Evolutionary conservation across 768 basidiomycete species (phyloP).

Genomic region (Fibroporia radiculosa): DNA sequence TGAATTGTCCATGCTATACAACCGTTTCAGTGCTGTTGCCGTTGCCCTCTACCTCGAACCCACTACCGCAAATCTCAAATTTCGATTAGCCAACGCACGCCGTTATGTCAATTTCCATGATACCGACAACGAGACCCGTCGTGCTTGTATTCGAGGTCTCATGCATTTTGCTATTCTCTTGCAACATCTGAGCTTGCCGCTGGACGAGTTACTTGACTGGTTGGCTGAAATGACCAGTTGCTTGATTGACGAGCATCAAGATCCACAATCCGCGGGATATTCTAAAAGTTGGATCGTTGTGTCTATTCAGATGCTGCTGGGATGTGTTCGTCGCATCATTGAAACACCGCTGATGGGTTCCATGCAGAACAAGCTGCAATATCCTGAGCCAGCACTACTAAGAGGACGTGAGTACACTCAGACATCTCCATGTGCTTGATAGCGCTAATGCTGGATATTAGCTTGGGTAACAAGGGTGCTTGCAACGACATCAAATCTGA

Average conservation of each 20-base stretch:
- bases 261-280: constrained; percentile 12
- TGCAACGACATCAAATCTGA: constrained; percentile 36
- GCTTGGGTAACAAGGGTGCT: constrained; percentile 53
- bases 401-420: constrained; percentile 36
- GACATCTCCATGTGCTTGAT: background rate
- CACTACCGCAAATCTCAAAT: constrained; percentile 32
- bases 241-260: constrained; percentile 50
- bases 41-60: constrained; percentile 66
- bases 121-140: constrained; percentile 54
- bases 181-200: constrained; percentile 40
- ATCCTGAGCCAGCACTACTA: constrained; percentile 58
- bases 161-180: constrained; percentile 62
- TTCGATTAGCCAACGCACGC: constrained; percentile 56
- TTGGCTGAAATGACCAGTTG: constrained; percentile 47
- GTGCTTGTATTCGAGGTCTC: constrained; percentile 69
- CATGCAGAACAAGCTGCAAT: constrained; percentile 28
- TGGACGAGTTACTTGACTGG: constrained; percentile 56
- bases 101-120: constrained; percentile 61
- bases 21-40: constrained; percentile 69
- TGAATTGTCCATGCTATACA: constrained; percentile 72
- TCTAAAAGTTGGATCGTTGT: constrained; percentile 24
- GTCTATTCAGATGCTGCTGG: constrained; percentile 47
- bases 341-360: constrained; percentile 32
- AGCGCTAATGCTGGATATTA: constrained; percentile 17
- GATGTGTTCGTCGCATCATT: constrained; percentile 46